phyloP scores from a whole-genome alignment of 2,329 filamentous ascomycete species.

The Colletotrichum shisoi region DNA sequence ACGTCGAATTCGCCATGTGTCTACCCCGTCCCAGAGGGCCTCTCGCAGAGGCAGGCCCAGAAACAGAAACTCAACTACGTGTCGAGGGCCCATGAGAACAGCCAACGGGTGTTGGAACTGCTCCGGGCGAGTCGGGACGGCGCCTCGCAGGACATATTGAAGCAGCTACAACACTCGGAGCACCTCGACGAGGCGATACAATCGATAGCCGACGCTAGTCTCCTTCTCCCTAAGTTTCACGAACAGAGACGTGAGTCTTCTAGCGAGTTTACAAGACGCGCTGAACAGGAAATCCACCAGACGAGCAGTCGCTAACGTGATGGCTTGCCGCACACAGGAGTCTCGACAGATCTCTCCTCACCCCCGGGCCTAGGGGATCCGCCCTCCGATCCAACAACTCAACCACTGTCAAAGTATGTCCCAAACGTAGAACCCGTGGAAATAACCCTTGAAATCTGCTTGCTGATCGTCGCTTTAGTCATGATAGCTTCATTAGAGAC shows the following conservation, averaged over 20 bases:
- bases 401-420: neutral
- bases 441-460: neutral
- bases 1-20: neutral
- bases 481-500: neutral
- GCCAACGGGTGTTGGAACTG: constrained; percentile 17
- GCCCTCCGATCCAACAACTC: neutral
- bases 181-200: constrained; percentile 19
- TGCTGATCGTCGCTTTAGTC: neutral
- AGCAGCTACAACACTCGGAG: constrained; percentile 9
- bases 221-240: neutral
- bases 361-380: too few relatives aligned
- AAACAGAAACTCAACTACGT: constrained; percentile 20
- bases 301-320: neutral
- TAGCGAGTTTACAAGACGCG: too few relatives aligned
- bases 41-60: constrained; percentile 21
- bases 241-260: neutral
- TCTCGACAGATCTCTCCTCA: neutral
- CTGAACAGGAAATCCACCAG: neutral
- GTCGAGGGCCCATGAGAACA: constrained; percentile 23
- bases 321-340: neutral
- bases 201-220: constrained; percentile 20
- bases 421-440: too few relatives aligned
- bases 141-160: constrained; percentile 14
- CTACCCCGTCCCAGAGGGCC: constrained; percentile 28
- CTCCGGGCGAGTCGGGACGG: constrained; percentile 16